Evolutionary conservation across 1,139 yeast species (phyloP).

Genomic region (Zygosaccharomyces sapae): DNA sequence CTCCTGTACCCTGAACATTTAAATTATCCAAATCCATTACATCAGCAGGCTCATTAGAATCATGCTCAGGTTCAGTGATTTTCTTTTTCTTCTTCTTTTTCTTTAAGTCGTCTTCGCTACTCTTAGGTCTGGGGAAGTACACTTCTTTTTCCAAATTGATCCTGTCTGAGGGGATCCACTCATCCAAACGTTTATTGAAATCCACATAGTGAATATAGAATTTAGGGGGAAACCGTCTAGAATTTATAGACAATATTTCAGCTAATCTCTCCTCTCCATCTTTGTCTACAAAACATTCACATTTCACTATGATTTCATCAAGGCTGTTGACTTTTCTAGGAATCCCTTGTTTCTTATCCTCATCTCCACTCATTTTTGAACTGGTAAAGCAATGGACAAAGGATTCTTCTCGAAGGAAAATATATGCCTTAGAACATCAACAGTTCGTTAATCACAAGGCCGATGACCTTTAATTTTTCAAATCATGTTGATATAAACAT

Average conservation of each 20-base stretch:
- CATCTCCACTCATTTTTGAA: constrained; percentile 19
- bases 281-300: constrained; percentile 75
- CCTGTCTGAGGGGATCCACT: constrained; percentile 75
- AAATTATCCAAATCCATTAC: constrained; percentile 82
- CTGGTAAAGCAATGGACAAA: not conserved
- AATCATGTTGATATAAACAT: not conserved
- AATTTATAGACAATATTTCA: constrained; percentile 74
- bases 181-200: constrained; percentile 90
- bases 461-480: not conserved
- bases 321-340: constrained; percentile 32
- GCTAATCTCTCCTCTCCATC: constrained; percentile 79
- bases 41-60: constrained; percentile 46
- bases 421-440: too few species aligned
- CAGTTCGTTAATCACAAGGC: not conserved
- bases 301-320: constrained; percentile 61
- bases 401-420: not conserved
- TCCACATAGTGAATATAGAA: constrained; percentile 94
- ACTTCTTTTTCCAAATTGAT: constrained; percentile 67
- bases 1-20: constrained; percentile 72
- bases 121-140: constrained; percentile 59
- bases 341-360: constrained; percentile 24
- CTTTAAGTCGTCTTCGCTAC: constrained; percentile 42
- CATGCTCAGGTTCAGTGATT: constrained; percentile 21
- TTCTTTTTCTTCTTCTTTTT: constrained; percentile 33
- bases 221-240: constrained; percentile 69